These are phyloP conservation scores for Chaetothyriales sp. DNA, from an alignment of 2,329 filamentous ascomycete genomes.

Conservation along the genomic window DNA sequence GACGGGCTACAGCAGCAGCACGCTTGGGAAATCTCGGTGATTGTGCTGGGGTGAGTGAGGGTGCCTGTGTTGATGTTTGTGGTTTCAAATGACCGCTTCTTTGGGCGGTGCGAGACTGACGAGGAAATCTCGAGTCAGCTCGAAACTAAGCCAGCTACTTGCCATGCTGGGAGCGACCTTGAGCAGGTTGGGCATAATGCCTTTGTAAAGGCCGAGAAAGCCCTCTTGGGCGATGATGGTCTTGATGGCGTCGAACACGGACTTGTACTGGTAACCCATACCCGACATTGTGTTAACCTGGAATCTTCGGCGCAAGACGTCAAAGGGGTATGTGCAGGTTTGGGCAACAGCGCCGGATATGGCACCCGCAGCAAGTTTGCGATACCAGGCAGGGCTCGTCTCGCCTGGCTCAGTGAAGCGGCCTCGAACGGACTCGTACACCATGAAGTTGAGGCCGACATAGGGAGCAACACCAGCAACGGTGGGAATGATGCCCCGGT, in stretches of 20 bases:
- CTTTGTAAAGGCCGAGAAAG: constrained; percentile 76
- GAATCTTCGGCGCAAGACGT: constrained; percentile 78
- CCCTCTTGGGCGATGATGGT: constrained; percentile 78
- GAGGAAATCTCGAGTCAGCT: constrained; percentile 78
- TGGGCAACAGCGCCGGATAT: constrained; percentile 93
- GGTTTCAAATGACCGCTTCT: constrained; percentile 3
- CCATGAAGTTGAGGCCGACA: constrained; percentile 97
- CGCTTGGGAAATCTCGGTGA: background rate
- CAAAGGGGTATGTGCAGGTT: constrained; percentile 97
- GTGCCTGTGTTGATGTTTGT: background rate
- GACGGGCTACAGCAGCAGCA: background rate
- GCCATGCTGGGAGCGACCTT: constrained; percentile 99
- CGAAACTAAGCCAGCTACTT: constrained; percentile 94
- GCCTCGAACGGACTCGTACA: constrained; percentile 76
- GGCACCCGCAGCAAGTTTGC: constrained; percentile 79
- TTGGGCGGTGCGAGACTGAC: constrained; percentile 25
- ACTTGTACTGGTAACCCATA: constrained; percentile 91
- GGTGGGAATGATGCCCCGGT: constrained; percentile 84
- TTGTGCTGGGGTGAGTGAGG: background rate
- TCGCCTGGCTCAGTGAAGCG: constrained; percentile 79
- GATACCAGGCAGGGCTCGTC: constrained; percentile 58
- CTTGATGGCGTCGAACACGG: constrained; percentile 65
- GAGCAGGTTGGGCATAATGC: constrained; percentile 82
- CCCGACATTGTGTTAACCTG: constrained; percentile 99
- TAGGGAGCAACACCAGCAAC: constrained; percentile 93